A percentile compares a stretch with the other conserved stretches of the same genome.
These are phyloP conservation scores for Cubamyces sp. DNA, from an alignment of 768 basidiomycete species.

Conservation along the genomic window DNA sequence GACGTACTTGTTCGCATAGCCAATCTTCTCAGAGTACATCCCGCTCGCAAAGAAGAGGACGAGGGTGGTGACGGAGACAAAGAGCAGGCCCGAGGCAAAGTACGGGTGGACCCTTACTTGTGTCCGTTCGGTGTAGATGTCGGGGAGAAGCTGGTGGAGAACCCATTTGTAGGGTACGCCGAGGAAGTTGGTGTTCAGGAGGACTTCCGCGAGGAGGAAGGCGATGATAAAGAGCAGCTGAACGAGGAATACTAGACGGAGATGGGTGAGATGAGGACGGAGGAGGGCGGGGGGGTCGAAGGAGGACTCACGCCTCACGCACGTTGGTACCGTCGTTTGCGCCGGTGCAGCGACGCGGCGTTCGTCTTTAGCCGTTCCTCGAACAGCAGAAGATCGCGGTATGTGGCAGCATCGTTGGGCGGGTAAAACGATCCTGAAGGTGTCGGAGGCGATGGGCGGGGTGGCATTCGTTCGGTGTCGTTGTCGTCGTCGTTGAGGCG, in stretches of 20 bases:
- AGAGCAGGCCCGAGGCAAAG: conserved; percentile 75
- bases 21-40: conserved; percentile 95
- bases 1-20: conserved; percentile 90
- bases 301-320: conserved; percentile 34
- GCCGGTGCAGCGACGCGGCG: conserved; percentile 74
- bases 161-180: conserved; percentile 60
- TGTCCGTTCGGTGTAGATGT: conserved; percentile 45
- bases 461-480: conserved; percentile 15
- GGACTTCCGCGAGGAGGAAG: conserved; percentile 75
- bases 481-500: background rate
- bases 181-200: conserved; percentile 71
- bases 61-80: conserved; percentile 89
- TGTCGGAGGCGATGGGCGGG: conserved; percentile 12
- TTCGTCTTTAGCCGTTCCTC: conserved; percentile 97
- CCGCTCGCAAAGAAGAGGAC: conserved; percentile 96
- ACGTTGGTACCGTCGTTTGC: conserved; percentile 87
- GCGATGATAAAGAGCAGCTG: conserved; percentile 69
- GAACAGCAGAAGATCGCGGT: conserved; percentile 87
- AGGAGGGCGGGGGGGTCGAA: conserved; percentile 3
- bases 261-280: background rate
- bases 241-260: conserved; percentile 66
- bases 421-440: conserved; percentile 53
- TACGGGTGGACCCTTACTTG: conserved; percentile 68
- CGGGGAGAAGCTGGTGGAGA: conserved; percentile 56
- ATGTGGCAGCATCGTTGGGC: conserved; percentile 76